Percentiles rank a stretch among this genome's conserved stretches.
Conservation (phyloP, 495 filamentous ascomycete genomes). For the Trichoderma reesei region DNA sequence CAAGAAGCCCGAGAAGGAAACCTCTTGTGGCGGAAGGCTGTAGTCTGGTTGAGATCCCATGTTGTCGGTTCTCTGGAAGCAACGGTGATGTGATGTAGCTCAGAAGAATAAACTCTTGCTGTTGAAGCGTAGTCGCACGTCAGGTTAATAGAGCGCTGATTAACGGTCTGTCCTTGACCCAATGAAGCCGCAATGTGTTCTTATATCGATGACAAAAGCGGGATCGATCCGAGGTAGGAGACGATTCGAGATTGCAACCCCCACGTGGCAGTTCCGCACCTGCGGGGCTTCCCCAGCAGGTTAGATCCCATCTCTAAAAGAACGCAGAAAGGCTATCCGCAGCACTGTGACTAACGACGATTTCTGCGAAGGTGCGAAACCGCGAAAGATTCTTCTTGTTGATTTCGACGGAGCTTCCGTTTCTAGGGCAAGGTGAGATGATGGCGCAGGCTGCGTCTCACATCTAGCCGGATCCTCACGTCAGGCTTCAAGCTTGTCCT, state of each 20-base stretch:
- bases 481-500: slow-evolving; percentile 1
- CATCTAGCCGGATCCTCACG: background rate
- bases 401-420: too few species aligned
- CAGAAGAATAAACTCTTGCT: background rate
- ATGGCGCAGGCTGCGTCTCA: background rate
- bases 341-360: background rate
- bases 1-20: slow-evolving; percentile 65
- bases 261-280: slow-evolving; percentile 7
- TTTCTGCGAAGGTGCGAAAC: too few species aligned
- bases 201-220: background rate
- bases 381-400: too few species aligned
- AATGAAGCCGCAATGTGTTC: background rate
- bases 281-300: background rate
- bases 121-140: background rate
- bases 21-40: slow-evolving; percentile 47
- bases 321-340: background rate
- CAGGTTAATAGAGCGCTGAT: background rate
- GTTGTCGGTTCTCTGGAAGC: background rate
- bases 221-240: background rate
- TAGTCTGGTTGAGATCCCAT: slow-evolving; percentile 31
- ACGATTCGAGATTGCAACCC: background rate
- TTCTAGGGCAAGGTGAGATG: too few species aligned
- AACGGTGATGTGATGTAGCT: too few species aligned
- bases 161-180: background rate
- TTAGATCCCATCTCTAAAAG: slow-evolving; percentile 11